Evolutionary conservation across 176 grass and related monocot species (phyloP).

Genomic region (Stipa capillata): DNA sequence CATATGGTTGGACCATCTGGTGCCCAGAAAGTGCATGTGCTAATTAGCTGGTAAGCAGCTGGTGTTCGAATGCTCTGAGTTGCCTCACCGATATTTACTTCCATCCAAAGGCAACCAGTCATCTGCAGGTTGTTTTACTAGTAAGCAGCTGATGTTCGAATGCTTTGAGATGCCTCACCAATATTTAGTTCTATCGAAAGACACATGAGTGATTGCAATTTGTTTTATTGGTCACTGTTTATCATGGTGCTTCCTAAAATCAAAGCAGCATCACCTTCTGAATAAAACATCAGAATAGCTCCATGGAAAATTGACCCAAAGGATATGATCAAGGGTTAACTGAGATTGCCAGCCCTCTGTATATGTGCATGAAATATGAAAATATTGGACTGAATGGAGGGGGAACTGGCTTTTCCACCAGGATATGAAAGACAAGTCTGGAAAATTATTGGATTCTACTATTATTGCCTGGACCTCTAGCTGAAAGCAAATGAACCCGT

Average conservation of each 20-base stretch:
- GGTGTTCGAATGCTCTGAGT: constrained; percentile 11
- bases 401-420: too few relatives aligned
- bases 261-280: background rate
- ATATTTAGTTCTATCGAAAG: too few relatives aligned
- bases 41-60: constrained; percentile 12
- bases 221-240: background rate
- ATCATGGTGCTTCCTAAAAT: constrained; percentile 11
- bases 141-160: background rate
- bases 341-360: background rate
- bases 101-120: background rate
- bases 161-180: constrained; percentile 17
- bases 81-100: background rate
- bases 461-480: constrained; percentile 8
- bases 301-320: background rate
- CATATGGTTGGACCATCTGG: constrained; percentile 15
- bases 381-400: too few relatives aligned
- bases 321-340: constrained; percentile 9
- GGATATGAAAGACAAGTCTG: background rate
- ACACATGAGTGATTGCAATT: background rate
- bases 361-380: too few relatives aligned
- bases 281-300: constrained; percentile 17
- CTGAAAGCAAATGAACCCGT: background rate
- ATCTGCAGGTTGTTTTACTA: background rate
- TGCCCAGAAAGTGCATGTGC: background rate
- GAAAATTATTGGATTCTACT: background rate